Evolutionary conservation across 495 filamentous ascomycete species (phyloP).

Genomic region (Neurospora cerealis): DNA sequence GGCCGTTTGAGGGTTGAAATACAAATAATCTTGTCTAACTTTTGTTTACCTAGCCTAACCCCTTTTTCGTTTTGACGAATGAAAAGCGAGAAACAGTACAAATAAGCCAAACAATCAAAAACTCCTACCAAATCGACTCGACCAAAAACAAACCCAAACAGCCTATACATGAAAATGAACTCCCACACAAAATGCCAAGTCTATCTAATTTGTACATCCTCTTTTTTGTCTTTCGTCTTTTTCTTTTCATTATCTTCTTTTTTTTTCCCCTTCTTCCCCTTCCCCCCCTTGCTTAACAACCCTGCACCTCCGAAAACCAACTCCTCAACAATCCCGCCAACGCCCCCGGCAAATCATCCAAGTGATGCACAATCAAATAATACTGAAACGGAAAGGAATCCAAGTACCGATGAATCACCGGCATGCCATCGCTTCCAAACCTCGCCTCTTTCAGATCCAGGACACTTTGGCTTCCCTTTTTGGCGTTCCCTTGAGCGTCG

Average conservation of each 20-base stretch:
- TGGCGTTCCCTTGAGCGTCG: neutral
- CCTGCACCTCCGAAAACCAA: conserved; percentile 51
- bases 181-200: neutral
- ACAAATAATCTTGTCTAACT: neutral
- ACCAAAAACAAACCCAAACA: neutral
- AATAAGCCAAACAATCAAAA: neutral
- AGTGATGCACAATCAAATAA: conserved; percentile 87
- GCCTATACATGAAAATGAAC: neutral
- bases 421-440: conserved; percentile 58
- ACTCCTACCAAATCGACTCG: neutral
- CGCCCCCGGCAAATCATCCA: conserved; percentile 80
- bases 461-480: conserved; percentile 44
- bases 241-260: neutral
- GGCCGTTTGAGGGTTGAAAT: no score
- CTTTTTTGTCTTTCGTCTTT: neutral
- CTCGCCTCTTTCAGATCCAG: conserved; percentile 71
- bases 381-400: conserved; percentile 95
- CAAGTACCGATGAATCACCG: conserved; percentile 74
- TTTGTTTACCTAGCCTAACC: neutral
- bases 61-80: neutral
- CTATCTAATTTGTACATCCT: neutral
- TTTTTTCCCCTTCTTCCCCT: neutral
- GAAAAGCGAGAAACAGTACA: neutral
- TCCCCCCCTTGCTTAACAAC: neutral
- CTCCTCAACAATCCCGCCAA: conserved; percentile 81